Conservation (phyloP, 2,329 filamentous ascomycete genomes). For the Aspergillus aculeatinus region DNA sequence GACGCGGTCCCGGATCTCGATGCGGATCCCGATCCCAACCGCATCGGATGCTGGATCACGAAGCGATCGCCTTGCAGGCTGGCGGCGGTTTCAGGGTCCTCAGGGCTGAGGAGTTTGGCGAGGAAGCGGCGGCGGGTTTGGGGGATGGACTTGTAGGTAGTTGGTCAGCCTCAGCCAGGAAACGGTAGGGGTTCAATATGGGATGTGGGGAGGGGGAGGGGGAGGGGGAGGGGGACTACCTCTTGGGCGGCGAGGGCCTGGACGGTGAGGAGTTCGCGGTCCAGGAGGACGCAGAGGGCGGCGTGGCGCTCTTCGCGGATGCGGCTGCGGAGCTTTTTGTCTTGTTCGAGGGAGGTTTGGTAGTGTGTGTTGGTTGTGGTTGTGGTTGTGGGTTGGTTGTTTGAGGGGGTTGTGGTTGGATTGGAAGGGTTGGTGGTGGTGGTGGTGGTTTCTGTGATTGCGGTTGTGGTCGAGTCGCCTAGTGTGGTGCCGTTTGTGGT, state of each 20-base stretch:
- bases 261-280: constrained; percentile 41
- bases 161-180: background rate
- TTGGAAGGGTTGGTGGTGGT: too few relatives aligned
- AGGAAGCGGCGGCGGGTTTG: constrained; percentile 39
- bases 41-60: constrained; percentile 18
- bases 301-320: constrained; percentile 38
- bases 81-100: constrained; percentile 27
- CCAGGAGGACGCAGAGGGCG: constrained; percentile 38
- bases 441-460: too few relatives aligned
- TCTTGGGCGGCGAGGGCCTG: constrained; percentile 41
- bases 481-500: too few relatives aligned
- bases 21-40: background rate
- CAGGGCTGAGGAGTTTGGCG: constrained; percentile 34
- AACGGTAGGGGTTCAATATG: background rate
- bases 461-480: too few relatives aligned
- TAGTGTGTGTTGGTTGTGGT: background rate
- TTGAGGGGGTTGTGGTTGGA: too few relatives aligned
- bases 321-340: constrained; percentile 24
- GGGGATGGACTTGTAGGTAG: constrained; percentile 35
- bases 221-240: constrained; percentile 24
- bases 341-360: constrained; percentile 20
- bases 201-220: background rate
- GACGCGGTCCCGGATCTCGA: background rate
- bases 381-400: too few relatives aligned
- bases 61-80: constrained; percentile 31